phyloP scores from a whole-genome alignment of 2,329 filamentous ascomycete genomes.

The Xylaria sp. region DNA sequence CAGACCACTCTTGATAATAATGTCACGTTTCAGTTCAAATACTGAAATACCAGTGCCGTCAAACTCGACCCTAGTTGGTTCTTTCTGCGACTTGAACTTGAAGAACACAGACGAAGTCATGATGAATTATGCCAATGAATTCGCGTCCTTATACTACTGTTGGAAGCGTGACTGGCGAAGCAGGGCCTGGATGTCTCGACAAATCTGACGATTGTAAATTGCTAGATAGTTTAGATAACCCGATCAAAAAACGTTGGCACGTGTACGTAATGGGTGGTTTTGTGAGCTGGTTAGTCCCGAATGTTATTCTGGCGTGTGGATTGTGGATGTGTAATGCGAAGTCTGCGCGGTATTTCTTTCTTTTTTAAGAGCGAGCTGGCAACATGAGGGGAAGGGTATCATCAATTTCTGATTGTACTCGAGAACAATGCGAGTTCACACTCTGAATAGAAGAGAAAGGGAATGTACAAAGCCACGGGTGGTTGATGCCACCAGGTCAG shows the following conservation, averaged over 20 bases:
- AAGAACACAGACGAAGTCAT: conserved; percentile 99
- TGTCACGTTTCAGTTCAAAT: conserved; percentile 98
- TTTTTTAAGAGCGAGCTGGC: conserved; percentile 40
- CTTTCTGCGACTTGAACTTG: conserved; percentile 99
- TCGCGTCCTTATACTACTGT: conserved; percentile 31
- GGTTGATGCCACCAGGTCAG: conserved; percentile 39
- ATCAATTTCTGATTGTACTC: conserved; percentile 47
- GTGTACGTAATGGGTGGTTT: conserved; percentile 30
- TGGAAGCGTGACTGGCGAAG: neutral
- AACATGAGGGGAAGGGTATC: conserved; percentile 43
- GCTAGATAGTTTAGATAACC: conserved; percentile 17
- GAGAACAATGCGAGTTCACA: conserved; percentile 39
- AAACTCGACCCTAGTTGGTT: conserved; percentile 91
- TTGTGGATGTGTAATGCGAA: conserved; percentile 28
- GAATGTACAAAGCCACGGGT: conserved; percentile 44
- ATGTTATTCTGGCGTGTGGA: conserved; percentile 28
- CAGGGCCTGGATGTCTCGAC: neutral
- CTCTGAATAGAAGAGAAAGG: conserved; percentile 38
- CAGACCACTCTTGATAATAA: conserved; percentile 90
- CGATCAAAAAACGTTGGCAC: conserved; percentile 24
- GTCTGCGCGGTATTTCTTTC: conserved; percentile 35
- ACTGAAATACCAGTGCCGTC: conserved; percentile 98
- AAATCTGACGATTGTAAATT: conserved; percentile 18
- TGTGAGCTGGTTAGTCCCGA: conserved; percentile 28
- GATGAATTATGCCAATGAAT: conserved; percentile 44